Evolutionary conservation across 805 yeast species (phyloP).

Genomic region (Kregervanrija pseudodelftensis): DNA sequence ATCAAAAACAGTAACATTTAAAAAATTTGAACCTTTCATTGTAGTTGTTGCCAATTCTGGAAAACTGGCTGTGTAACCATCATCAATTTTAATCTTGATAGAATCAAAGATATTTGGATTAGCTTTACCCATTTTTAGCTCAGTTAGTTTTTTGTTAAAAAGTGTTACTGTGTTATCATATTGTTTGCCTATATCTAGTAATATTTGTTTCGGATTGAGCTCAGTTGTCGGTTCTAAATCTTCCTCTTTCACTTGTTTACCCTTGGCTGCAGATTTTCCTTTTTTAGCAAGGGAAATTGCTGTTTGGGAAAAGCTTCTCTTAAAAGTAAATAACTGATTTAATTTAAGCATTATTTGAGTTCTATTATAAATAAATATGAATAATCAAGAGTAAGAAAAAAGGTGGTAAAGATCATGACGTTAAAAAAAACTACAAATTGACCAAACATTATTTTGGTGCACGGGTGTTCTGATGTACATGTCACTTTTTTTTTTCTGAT

Average conservation of each 20-base stretch:
- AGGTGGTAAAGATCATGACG: too few relatives aligned
- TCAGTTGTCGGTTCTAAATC: slow-evolving; percentile 21
- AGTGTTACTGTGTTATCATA: slow-evolving; percentile 43
- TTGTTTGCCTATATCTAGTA: slow-evolving; percentile 31
- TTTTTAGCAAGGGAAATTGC: slow-evolving; percentile 10
- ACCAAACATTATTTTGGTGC: too few relatives aligned
- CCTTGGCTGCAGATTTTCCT: slow-evolving; percentile 8
- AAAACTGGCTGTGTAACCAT: slow-evolving; percentile 40
- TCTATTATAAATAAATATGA: too few relatives aligned
- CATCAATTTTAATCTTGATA: slow-evolving; percentile 42
- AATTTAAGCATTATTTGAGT: too few relatives aligned
- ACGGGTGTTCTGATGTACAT: too few relatives aligned
- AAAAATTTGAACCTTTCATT: slow-evolving; percentile 52
- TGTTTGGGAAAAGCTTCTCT: slow-evolving; percentile 5
- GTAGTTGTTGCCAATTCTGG: slow-evolving; percentile 66
- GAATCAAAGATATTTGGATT: slow-evolving; percentile 61
- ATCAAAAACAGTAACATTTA: slow-evolving; percentile 80
- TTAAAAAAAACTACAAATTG: too few relatives aligned
- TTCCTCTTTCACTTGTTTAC: slow-evolving; percentile 8
- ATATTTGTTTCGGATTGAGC: slow-evolving; percentile 27
- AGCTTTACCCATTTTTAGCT: slow-evolving; percentile 62
- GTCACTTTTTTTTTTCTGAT: too few relatives aligned
- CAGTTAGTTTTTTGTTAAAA: slow-evolving; percentile 51
- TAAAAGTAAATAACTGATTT: too few relatives aligned
- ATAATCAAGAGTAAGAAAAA: too few relatives aligned